phyloP scores from a whole-genome alignment of 2,329 filamentous ascomycete genomes.

The Cadophora sp. region DNA sequence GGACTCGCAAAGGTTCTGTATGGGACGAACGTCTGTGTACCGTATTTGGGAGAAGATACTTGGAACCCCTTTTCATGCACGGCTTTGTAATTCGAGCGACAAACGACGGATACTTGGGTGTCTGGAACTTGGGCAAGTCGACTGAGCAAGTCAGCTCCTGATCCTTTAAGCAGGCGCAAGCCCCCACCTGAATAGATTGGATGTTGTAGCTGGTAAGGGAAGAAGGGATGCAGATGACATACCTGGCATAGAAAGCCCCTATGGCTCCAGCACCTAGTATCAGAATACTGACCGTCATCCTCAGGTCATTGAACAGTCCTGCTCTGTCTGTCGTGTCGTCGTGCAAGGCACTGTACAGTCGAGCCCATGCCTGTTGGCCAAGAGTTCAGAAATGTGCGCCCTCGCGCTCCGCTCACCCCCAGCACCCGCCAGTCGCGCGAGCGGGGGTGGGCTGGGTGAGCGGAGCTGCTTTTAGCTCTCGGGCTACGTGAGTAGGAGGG shows the following conservation, averaged over 20 bases:
- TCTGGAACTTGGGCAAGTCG: constrained; percentile 63
- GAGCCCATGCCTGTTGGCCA: no score
- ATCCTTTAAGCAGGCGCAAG: no score
- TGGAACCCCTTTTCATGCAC: constrained; percentile 67
- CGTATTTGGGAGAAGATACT: constrained; percentile 70
- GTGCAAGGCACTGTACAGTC: no score
- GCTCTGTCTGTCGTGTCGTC: no score
- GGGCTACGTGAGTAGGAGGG: no score
- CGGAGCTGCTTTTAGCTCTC: no score
- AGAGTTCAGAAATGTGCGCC: no score
- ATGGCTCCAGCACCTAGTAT: constrained; percentile 76
- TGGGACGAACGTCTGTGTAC: constrained; percentile 69
- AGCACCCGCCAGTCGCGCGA: no score
- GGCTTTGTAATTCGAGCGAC: constrained; percentile 74
- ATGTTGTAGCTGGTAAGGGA: no score
- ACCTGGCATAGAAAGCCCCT: constrained; percentile 72
- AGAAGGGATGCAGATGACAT: background rate
- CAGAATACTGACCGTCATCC: constrained; percentile 55
- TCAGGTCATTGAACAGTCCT: background rate
- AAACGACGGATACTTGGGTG: constrained; percentile 71
- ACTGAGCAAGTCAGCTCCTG: constrained; percentile 39
- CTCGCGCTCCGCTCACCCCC: no score
- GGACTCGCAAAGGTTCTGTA: constrained; percentile 68
- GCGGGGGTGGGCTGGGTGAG: no score
- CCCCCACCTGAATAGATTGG: background rate